Conservation (phyloP, 768 basidiomycete genomes). For the Cyathus striatus region DNA sequence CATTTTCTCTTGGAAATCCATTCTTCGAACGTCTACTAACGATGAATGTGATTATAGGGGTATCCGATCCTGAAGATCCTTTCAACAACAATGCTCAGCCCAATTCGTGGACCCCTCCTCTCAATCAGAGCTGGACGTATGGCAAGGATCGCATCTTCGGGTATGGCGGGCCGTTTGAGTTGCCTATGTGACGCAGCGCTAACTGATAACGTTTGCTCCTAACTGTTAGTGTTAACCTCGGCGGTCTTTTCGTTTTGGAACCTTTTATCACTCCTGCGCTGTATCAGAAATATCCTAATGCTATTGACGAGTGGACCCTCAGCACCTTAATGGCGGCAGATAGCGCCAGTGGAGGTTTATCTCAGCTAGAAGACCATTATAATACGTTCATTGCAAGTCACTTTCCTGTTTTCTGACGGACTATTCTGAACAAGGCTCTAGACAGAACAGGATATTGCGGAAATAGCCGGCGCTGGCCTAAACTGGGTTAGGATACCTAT, state of each 20-base stretch:
- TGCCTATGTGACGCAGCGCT: neutral
- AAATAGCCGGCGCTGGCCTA: conserved; percentile 84
- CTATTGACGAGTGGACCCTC: conserved; percentile 74
- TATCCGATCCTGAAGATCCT: conserved; percentile 63
- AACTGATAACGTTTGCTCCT: conserved; percentile 2
- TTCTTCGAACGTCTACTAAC: conserved; percentile 3
- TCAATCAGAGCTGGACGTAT: conserved; percentile 74
- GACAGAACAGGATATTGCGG: conserved; percentile 89
- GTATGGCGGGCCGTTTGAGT: conserved; percentile 32
- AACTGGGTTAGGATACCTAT: conserved; percentile 84
- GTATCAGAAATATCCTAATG: conserved; percentile 59
- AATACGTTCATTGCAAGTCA: conserved; percentile 73
- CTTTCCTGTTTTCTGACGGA: neutral
- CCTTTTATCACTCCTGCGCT: conserved; percentile 65
- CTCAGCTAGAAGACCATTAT: conserved; percentile 75
- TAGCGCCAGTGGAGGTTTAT: conserved; percentile 37
- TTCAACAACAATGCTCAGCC: conserved; percentile 71
- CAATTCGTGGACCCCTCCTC: conserved; percentile 76
- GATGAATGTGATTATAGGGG: conserved; percentile 36
- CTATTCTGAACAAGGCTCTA: conserved; percentile 18
- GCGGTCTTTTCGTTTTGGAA: conserved; percentile 74
- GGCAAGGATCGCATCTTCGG: conserved; percentile 57
- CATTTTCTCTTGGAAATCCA: too few relatives aligned
- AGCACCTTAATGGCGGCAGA: conserved; percentile 60
- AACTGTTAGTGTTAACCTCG: conserved; percentile 60